These are phyloP conservation scores for Adansonia digitata DNA, from an alignment of 345 rosid genomes.

Conservation along the genomic window DNA sequence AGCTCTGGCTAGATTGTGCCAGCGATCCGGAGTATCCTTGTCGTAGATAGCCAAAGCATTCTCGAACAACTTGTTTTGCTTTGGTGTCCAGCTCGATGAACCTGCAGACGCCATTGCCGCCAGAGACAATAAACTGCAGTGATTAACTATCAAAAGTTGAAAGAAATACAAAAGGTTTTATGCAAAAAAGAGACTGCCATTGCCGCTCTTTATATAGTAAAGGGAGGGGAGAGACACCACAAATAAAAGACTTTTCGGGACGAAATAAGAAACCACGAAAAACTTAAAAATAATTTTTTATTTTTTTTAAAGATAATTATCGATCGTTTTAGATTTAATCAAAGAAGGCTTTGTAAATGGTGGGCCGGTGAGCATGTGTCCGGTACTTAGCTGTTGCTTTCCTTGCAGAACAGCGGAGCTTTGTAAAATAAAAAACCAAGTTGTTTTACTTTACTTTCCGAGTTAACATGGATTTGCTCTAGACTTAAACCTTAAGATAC, in stretches of 20 bases:
- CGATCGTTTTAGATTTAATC: too few species aligned
- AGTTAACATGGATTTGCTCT: conserved; percentile 12
- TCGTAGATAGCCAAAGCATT: conserved; percentile 43
- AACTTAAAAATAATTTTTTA: too few species aligned
- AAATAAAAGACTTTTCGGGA: too few species aligned
- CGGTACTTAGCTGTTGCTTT: conserved; percentile 18
- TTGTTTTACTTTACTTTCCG: conserved; percentile 10
- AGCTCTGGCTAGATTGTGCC: conserved; percentile 47
- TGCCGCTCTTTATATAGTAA: conserved; percentile 25
- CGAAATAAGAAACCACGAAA: too few species aligned
- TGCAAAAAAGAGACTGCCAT: neutral
- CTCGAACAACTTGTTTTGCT: conserved; percentile 51
- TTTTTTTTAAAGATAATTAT: too few species aligned
- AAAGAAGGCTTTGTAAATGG: neutral
- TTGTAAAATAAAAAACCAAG: neutral
- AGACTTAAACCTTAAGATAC: conserved; percentile 12
- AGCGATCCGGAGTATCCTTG: conserved; percentile 47
- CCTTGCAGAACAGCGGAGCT: conserved; percentile 10
- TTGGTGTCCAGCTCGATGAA: conserved; percentile 42
- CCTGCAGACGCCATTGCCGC: conserved; percentile 35
- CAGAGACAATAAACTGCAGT: neutral
- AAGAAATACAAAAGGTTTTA: too few species aligned
- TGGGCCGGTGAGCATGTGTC: conserved; percentile 15
- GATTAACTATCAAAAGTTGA: neutral
- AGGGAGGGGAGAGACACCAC: too few species aligned